Conservation (phyloP, 2,329 filamentous ascomycete species). For the Botrytis galanthina region DNA sequence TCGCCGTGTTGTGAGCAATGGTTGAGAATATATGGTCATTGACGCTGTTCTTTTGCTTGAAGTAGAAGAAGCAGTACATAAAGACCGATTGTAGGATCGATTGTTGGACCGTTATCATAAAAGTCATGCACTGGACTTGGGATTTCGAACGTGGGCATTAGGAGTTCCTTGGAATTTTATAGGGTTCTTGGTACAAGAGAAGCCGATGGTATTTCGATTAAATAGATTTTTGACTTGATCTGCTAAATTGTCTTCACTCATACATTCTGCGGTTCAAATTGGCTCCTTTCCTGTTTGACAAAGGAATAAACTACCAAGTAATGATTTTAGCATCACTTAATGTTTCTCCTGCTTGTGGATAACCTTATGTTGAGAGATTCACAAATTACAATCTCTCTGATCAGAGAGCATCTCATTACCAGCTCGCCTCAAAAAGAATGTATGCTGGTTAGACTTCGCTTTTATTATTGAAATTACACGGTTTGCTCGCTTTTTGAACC, state of each 20-base stretch:
- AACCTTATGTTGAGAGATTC: not conserved
- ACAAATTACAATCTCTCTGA: not conserved
- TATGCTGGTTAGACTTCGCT: not conserved
- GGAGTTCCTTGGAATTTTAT: not conserved
- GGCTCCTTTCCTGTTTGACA: not conserved
- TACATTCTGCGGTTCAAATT: not conserved
- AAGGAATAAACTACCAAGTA: not conserved
- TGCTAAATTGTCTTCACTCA: not conserved
- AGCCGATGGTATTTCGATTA: not conserved
- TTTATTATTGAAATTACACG: not conserved
- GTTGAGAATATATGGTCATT: not conserved
- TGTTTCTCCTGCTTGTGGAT: not conserved
- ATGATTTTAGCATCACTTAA: not conserved
- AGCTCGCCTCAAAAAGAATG: too few relatives aligned
- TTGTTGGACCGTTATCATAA: not conserved
- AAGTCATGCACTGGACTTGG: not conserved
- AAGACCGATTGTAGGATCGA: not conserved
- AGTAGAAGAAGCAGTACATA: not conserved
- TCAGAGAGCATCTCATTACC: not conserved
- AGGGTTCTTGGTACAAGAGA: not conserved
- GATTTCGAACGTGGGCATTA: not conserved
- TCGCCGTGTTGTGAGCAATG: not conserved
- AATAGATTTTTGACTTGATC: not conserved
- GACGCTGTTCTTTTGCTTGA: not conserved
- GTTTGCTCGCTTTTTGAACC: not conserved